Conservation (phyloP, 1,284 basidiomycete genomes). For the Ustilago loliicola region DNA sequence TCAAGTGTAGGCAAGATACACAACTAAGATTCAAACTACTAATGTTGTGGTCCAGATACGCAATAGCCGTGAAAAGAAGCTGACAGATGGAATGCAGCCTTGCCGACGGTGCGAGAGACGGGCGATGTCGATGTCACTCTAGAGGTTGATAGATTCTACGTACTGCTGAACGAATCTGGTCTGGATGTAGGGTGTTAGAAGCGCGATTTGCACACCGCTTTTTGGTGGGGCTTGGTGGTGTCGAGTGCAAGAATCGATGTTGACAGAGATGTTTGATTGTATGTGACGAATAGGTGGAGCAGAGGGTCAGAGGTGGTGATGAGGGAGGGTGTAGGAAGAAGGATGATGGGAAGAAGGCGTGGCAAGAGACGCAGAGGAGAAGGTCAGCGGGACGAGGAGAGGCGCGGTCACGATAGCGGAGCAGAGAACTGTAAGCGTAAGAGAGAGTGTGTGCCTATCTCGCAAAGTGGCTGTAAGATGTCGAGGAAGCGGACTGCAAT, state of each 20-base stretch:
- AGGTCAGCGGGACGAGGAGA: neutral
- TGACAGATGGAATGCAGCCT: neutral
- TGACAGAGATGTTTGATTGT: neutral
- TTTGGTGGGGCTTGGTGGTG: neutral
- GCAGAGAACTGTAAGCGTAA: neutral
- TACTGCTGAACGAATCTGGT: neutral
- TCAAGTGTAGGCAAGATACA: neutral
- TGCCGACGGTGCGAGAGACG: too few relatives aligned
- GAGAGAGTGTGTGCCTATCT: neutral
- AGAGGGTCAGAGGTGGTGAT: neutral
- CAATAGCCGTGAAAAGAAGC: neutral
- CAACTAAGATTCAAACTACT: neutral
- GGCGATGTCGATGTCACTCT: neutral
- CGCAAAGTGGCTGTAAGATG: too few relatives aligned
- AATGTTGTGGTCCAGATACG: neutral
- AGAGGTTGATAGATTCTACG: neutral
- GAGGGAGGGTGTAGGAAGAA: neutral
- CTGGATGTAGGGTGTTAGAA: neutral
- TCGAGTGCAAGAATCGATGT: neutral
- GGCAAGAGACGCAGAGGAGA: neutral
- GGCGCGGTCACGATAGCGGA: neutral
- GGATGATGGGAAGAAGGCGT: neutral
- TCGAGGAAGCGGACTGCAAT: conserved; percentile 11
- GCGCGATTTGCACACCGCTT: neutral
- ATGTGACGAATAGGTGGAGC: neutral